phyloP scores from a whole-genome alignment of 257 asterid species.

The Voacanga thouarsii region DNA sequence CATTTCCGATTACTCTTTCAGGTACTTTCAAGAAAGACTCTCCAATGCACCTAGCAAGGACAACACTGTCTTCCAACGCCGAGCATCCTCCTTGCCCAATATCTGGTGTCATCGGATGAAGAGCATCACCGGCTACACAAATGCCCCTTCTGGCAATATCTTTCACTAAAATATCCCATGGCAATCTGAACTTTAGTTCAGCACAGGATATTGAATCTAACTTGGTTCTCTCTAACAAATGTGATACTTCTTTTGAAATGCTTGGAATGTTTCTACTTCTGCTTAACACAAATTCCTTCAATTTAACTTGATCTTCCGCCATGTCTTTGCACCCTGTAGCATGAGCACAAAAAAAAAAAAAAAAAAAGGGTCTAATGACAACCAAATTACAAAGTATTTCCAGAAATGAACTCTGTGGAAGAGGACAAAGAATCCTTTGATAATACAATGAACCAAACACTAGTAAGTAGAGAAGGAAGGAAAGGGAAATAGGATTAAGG shows the following conservation, averaged over 20 bases:
- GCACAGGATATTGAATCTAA: slow-evolving; percentile 45
- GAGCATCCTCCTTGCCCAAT: slow-evolving; percentile 83
- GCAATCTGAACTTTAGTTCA: slow-evolving; percentile 47
- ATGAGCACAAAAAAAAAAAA: not conserved
- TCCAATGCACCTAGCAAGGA: slow-evolving; percentile 60
- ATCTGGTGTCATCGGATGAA: slow-evolving; percentile 88
- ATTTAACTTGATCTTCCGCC: slow-evolving; percentile 39
- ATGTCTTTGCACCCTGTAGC: not conserved
- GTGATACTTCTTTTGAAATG: slow-evolving; percentile 29
- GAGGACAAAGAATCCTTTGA: not conserved
- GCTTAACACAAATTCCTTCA: slow-evolving; percentile 59
- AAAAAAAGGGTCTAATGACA: not conserved
- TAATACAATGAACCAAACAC: not conserved
- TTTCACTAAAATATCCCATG: slow-evolving; percentile 53
- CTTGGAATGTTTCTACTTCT: slow-evolving; percentile 30
- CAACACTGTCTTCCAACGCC: slow-evolving; percentile 57
- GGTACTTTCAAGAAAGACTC: slow-evolving; percentile 28
- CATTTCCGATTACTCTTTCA: not conserved
- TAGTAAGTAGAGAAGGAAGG: no score
- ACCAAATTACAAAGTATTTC: not conserved
- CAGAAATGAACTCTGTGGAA: not conserved
- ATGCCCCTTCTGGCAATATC: slow-evolving; percentile 42
- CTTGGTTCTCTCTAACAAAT: slow-evolving; percentile 45
- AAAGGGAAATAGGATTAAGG: not conserved
- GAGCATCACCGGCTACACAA: slow-evolving; percentile 69